Evolutionary conservation across 768 basidiomycete species (phyloP), one percentile per base, ranked within the genome.

Genomic region (Termitomyces bulborhizus): DNA sequence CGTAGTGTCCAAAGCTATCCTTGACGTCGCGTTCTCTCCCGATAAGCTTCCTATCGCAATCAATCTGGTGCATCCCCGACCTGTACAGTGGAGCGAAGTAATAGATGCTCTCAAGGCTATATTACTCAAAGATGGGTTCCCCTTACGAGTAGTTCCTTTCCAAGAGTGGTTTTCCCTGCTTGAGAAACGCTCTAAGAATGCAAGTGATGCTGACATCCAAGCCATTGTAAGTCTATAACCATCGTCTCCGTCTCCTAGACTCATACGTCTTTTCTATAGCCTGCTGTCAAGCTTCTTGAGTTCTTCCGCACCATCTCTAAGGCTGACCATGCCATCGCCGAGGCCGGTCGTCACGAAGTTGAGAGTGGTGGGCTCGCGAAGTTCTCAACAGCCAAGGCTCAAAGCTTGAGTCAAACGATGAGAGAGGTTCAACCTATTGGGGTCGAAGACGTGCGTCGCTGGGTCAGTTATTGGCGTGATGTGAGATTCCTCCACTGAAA

Each of bases 1-100:
- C 58, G 18, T 36, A n/a, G 56, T 44, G 13, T 53, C 56, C n/a
- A 57, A 45, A 40, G n/a, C 46, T 4, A 62, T 78, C 15, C 34
- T 73, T 6, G 68, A 75, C 57, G 46, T 63, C 4, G 66, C 65
- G 11, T 66, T 69, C 44, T 57, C 60, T 24, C 59, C 46, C 0
- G 53, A 66, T 0, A 43, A 59, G 0, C 65, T 65, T 54, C 66
- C 5, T 57, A 65, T 6, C 53, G 76, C 55, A 3, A 36, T 65
- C 12, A 72, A 79, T 55, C 50, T 80, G 3, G 63, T 73, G 0
- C 74, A 77, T 56, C 77, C 78, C 3, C 57, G 63, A 12, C 68
- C 72, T 6, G 51, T 67, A 6, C 49, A 62, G 1, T 78, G 76
- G 73, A 57, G 61, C 3, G 47, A 54, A 1, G 60, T 74, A 31